Evolutionary conservation across 495 filamentous ascomycete species (phyloP).

Genomic region (Penicilliopsis zonata): DNA sequence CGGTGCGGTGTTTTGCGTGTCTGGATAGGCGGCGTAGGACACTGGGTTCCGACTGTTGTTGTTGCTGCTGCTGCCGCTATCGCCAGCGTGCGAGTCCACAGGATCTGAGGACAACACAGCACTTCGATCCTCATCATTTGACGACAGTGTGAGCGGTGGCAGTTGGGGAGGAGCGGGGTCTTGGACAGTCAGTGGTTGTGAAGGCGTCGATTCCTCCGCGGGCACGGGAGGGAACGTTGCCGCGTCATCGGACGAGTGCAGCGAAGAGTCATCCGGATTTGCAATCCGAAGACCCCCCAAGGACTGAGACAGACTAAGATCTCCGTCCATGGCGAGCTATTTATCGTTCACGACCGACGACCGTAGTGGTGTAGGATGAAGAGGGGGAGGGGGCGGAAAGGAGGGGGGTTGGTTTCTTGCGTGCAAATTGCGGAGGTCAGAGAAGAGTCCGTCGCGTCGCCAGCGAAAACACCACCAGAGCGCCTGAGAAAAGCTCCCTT

Average conservation of each 20-base stretch:
- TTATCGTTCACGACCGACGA: no score
- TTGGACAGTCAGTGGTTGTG: neutral
- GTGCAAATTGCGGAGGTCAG: neutral
- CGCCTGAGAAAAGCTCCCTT: slow-evolving; percentile 1
- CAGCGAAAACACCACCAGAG: neutral
- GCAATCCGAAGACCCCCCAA: slow-evolving; percentile 93
- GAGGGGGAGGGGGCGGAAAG: neutral
- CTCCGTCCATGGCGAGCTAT: slow-evolving; percentile 70
- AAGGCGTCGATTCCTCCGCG: slow-evolving; percentile 9
- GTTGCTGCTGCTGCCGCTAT: slow-evolving; percentile 1
- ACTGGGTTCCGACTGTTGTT: slow-evolving; percentile 20
- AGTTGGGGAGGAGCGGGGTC: neutral
- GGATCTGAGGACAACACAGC: slow-evolving; percentile 13
- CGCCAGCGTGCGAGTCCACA: slow-evolving; percentile 6
- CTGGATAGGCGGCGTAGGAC: slow-evolving; percentile 11
- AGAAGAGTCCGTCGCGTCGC: neutral
- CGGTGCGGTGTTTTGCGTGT: slow-evolving; percentile 10
- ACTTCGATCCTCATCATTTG: slow-evolving; percentile 9
- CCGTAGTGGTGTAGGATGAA: neutral
- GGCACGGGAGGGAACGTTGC: slow-evolving; percentile 10
- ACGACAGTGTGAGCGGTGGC: neutral
- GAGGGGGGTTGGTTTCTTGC: neutral
- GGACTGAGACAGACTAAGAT: slow-evolving; percentile 84
- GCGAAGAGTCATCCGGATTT: slow-evolving; percentile 79
- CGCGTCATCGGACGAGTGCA: slow-evolving; percentile 39